These are phyloP conservation scores for Ulota crispa DNA, from an alignment of 225 moss, liverwort and hornwort genomes.

Conservation along the genomic window DNA sequence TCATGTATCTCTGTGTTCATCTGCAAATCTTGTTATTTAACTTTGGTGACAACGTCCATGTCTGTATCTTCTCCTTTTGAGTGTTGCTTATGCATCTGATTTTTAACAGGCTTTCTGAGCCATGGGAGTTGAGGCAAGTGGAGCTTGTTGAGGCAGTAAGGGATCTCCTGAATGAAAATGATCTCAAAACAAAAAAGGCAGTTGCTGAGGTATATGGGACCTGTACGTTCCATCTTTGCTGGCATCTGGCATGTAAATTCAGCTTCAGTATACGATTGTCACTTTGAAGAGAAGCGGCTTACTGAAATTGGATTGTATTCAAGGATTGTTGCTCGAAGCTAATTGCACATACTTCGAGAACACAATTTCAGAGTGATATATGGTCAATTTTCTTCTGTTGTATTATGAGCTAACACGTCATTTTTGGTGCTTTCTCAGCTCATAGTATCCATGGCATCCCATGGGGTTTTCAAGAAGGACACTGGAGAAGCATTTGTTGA, in stretches of 20 bases:
- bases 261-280: slow-evolving; percentile 16
- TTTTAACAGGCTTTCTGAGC: slow-evolving; percentile 66
- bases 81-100: slow-evolving; percentile 16
- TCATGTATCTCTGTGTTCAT: neutral
- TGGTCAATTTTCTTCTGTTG: neutral
- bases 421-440: slow-evolving; percentile 59
- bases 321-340: neutral
- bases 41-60: slow-evolving; percentile 6
- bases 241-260: slow-evolving; percentile 1
- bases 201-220: slow-evolving; percentile 70
- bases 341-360: neutral
- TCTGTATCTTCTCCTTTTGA: neutral
- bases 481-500: slow-evolving; percentile 80
- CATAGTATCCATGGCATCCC: slow-evolving; percentile 79
- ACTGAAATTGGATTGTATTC: neutral
- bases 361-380: neutral
- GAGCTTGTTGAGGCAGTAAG: slow-evolving; percentile 80
- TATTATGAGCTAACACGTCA: slow-evolving; percentile 11
- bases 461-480: slow-evolving; percentile 63
- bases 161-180: slow-evolving; percentile 68
- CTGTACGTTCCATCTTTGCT: slow-evolving; percentile 12
- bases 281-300: neutral
- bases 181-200: slow-evolving; percentile 83
- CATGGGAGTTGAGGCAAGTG: slow-evolving; percentile 65
- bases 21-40: neutral